These are phyloP conservation scores for Hibiscus mutabilis DNA, from an alignment of 345 rosid species.

Conservation along the genomic window DNA sequence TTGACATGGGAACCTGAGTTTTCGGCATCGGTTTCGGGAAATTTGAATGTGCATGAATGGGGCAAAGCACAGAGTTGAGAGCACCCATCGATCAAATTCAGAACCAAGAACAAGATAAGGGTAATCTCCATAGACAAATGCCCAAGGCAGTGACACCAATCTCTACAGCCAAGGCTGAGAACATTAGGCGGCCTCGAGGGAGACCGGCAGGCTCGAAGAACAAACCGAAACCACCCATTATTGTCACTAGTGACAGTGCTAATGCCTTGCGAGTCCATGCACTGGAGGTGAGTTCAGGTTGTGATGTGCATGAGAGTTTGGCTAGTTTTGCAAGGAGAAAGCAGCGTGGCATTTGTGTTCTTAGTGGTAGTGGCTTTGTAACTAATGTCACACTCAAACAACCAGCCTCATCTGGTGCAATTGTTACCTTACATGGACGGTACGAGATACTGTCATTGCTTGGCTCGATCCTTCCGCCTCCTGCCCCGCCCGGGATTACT, in stretches of 20 bases:
- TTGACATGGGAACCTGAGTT: conserved; percentile 15
- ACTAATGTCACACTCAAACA: conserved; percentile 81
- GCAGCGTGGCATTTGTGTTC: conserved; percentile 74
- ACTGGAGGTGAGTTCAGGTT: conserved; percentile 86
- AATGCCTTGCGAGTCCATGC: conserved; percentile 80
- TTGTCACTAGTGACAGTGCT: conserved; percentile 76
- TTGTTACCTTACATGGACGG: conserved; percentile 88
- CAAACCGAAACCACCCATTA: conserved; percentile 94
- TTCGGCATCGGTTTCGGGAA: neutral
- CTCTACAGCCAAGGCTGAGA: conserved; percentile 41
- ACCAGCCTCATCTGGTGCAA: conserved; percentile 69
- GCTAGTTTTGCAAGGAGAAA: conserved; percentile 68
- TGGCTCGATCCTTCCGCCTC: conserved; percentile 87
- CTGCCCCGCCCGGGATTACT: conserved; percentile 74
- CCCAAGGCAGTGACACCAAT: neutral
- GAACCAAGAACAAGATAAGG: conserved; percentile 44
- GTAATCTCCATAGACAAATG: neutral
- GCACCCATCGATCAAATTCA: conserved; percentile 28
- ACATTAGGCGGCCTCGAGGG: conserved; percentile 70
- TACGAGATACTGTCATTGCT: conserved; percentile 89
- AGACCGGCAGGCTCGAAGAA: conserved; percentile 93
- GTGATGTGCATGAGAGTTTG: conserved; percentile 73
- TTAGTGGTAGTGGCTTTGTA: conserved; percentile 82
- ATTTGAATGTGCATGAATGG: conserved; percentile 27
- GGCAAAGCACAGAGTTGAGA: conserved; percentile 43